Conservation (phyloP, 108 stramenopile species). For the Ochromonas danica region DNA sequence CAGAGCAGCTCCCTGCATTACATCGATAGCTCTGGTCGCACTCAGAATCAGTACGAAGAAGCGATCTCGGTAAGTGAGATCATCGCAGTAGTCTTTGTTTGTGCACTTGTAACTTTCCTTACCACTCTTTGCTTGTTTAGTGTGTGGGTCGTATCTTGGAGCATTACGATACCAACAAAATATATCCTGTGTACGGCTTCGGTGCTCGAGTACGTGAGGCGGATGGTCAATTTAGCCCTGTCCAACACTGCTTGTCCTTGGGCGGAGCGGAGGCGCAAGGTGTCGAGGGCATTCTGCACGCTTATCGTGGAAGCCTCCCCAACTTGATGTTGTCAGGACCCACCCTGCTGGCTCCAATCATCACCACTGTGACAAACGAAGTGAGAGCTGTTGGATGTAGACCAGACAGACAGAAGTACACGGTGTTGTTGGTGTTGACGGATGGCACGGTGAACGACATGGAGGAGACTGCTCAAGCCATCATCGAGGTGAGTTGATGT, state of each 20-base stretch:
- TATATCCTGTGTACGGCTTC: slow-evolving; percentile 77
- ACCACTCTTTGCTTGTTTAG: slow-evolving; percentile 60
- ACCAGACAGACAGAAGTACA: slow-evolving; percentile 63
- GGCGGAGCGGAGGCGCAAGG: not conserved
- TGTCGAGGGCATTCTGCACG: slow-evolving; percentile 7
- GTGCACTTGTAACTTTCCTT: not conserved
- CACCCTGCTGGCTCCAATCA: not conserved
- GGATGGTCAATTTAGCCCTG: not conserved
- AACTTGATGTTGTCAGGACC: slow-evolving; percentile 10
- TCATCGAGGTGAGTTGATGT: no score
- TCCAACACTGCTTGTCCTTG: not conserved
- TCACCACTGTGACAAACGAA: not conserved
- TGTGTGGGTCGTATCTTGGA: slow-evolving; percentile 67
- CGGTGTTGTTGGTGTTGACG: slow-evolving; percentile 74
- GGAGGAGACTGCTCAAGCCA: slow-evolving; percentile 57
- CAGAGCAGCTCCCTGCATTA: slow-evolving; percentile 50
- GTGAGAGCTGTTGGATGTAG: slow-evolving; percentile 22
- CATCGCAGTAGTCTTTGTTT: slow-evolving; percentile 31
- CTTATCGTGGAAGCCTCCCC: not conserved
- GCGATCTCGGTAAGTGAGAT: slow-evolving; percentile 69
- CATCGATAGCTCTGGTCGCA: slow-evolving; percentile 39
- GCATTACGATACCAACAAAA: slow-evolving; percentile 68
- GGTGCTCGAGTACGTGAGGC: slow-evolving; percentile 51
- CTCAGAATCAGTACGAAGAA: slow-evolving; percentile 62
- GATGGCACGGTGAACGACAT: slow-evolving; percentile 77